Conservation (phyloP, 1,139 yeast species). For the Debaryomycetaceae sp. region DNA sequence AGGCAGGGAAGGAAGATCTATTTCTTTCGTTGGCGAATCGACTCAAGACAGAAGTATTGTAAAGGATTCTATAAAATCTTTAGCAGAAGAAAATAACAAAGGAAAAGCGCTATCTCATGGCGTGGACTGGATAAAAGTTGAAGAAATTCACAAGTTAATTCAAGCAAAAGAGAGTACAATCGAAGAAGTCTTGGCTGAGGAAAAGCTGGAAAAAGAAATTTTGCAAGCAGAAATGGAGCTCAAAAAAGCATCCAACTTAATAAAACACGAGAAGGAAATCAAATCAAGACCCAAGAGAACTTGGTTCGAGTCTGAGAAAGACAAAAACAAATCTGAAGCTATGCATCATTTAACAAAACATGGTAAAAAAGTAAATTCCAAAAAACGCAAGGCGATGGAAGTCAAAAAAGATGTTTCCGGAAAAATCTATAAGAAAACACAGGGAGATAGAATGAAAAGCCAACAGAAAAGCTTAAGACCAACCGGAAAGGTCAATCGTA, state of each 20-base stretch:
- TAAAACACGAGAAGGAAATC: conserved; percentile 80
- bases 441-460: conserved; percentile 51
- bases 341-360: conserved; percentile 45
- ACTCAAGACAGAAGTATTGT: conserved; percentile 83
- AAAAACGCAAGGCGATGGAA: conserved; percentile 59
- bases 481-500: not conserved
- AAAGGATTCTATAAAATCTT: conserved; percentile 73
- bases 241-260: conserved; percentile 76
- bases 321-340: conserved; percentile 41
- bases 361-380: conserved; percentile 47
- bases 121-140: conserved; percentile 84
- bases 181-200: conserved; percentile 81
- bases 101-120: conserved; percentile 75
- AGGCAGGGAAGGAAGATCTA: conserved; percentile 91
- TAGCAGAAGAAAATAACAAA: conserved; percentile 37
- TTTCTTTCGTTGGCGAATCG: conserved; percentile 91
- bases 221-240: conserved; percentile 89
- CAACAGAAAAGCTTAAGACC: conserved; percentile 8
- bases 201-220: conserved; percentile 81
- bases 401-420: conserved; percentile 41
- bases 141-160: conserved; percentile 58
- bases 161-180: conserved; percentile 57
- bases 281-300: conserved; percentile 90
- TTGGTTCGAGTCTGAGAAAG: conserved; percentile 89
- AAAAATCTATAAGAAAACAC: conserved; percentile 70